These are phyloP conservation scores for Talaromyces nanjingensis DNA, from an alignment of 495 filamentous ascomycete species.

Conservation along the genomic window DNA sequence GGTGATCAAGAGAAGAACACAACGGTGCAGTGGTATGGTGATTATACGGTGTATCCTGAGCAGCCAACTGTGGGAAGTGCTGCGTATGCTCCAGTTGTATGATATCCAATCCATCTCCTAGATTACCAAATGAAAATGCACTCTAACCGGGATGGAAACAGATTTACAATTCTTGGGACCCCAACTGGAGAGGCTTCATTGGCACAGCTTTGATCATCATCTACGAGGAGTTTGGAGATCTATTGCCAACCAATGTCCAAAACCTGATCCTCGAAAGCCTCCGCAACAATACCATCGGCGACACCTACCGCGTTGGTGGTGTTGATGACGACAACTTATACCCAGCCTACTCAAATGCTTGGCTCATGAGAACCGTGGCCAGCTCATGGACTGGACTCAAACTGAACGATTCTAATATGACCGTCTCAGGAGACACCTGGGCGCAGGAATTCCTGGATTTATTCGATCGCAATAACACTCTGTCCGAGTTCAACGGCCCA, in stretches of 20 bases:
- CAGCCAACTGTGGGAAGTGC: conserved; percentile 28
- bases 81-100: conserved; percentile 19
- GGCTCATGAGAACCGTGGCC: conserved; percentile 35
- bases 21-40: conserved; percentile 27
- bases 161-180: conserved; percentile 34
- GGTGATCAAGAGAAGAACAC: conserved; percentile 28
- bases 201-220: conserved; percentile 32
- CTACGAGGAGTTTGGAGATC: conserved; percentile 28
- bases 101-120: not conserved
- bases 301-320: conserved; percentile 35
- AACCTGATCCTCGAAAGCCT: conserved; percentile 24
- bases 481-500: conserved; percentile 38
- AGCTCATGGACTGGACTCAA: conserved; percentile 28
- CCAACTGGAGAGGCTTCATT: conserved; percentile 37
- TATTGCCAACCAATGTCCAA: conserved; percentile 21
- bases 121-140: not conserved
- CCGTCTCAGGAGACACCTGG: conserved; percentile 23
- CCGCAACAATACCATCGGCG: conserved; percentile 29
- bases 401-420: conserved; percentile 32
- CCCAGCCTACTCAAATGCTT: conserved; percentile 36
- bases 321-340: conserved; percentile 38
- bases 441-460: conserved; percentile 30
- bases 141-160: not conserved
- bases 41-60: conserved; percentile 32
- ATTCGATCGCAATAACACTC: conserved; percentile 26